Evolutionary conservation across 306 rosid genomes (phyloP).

Genomic region (Corylus americana): DNA sequence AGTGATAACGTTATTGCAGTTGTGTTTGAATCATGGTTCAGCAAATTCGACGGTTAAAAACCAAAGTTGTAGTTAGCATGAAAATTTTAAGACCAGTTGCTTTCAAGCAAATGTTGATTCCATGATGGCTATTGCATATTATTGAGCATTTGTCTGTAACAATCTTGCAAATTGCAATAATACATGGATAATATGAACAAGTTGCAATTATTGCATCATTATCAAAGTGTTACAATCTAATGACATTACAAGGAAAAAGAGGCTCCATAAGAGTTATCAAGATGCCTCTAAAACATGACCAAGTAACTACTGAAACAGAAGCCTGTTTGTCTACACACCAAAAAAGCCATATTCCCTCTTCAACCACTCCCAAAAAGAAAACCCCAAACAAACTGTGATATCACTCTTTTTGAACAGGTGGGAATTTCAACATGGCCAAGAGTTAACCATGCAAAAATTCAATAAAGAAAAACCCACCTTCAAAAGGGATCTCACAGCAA

Average conservation of each 20-base stretch:
- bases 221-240: slow-evolving; percentile 10
- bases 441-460: slow-evolving; percentile 49
- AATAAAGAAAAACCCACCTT: slow-evolving; percentile 47
- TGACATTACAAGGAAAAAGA: slow-evolving; percentile 25
- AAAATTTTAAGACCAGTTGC: background rate
- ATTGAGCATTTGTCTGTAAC: background rate
- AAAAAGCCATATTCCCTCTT: slow-evolving; percentile 33
- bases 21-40: background rate
- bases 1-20: too few relatives aligned
- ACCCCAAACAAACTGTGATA: slow-evolving; percentile 34
- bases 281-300: slow-evolving; percentile 27
- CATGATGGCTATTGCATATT: background rate
- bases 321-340: slow-evolving; percentile 35
- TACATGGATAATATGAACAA: background rate
- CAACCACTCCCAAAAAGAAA: slow-evolving; percentile 23
- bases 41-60: background rate
- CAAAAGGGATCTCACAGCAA: slow-evolving; percentile 52
- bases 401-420: slow-evolving; percentile 43
- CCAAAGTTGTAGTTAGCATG: background rate
- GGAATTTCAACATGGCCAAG: slow-evolving; percentile 47
- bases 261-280: slow-evolving; percentile 20
- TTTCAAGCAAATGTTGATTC: background rate
- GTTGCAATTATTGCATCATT: slow-evolving; percentile 26
- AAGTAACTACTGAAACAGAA: slow-evolving; percentile 37
- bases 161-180: background rate